Conservation (phyloP, 257 asterid species). For the Scutellaria minor region DNA sequence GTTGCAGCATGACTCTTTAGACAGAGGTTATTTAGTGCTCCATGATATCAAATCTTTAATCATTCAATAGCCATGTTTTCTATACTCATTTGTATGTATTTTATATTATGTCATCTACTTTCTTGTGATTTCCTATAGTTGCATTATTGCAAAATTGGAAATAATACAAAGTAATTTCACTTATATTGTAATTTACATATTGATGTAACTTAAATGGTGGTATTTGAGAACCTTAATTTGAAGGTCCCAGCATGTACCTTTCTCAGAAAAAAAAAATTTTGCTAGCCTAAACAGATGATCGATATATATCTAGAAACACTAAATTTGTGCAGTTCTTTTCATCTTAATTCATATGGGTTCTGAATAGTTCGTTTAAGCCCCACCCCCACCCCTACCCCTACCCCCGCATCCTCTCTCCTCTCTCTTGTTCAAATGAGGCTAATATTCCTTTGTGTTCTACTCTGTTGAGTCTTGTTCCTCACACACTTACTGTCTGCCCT, state of each 20-base stretch:
- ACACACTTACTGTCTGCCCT: conserved; percentile 17
- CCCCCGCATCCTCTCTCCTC: not conserved
- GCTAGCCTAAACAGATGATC: not conserved
- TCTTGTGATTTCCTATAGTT: not conserved
- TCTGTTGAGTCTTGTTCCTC: conserved; percentile 2
- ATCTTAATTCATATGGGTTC: not conserved
- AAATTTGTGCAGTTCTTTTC: not conserved
- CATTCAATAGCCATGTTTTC: not conserved
- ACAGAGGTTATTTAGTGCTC: conserved; percentile 4
- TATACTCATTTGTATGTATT: not conserved
- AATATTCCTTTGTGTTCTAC: conserved; percentile 12
- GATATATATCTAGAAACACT: not conserved
- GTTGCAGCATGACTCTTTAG: not conserved
- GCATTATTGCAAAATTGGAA: conserved; percentile 6
- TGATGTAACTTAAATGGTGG: not conserved
- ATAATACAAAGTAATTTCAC: not conserved
- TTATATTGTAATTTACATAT: not conserved
- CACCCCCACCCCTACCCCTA: not conserved
- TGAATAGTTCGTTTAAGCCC: not conserved
- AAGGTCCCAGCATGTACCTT: conserved; percentile 10
- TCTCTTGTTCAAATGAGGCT: not conserved
- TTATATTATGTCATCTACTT: not conserved
- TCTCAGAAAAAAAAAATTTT: not conserved
- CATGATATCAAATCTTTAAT: not conserved
- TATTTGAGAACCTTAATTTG: not conserved